Conservation (phyloP, 352 stramenopile species). For the Phytophthora multivora region DNA sequence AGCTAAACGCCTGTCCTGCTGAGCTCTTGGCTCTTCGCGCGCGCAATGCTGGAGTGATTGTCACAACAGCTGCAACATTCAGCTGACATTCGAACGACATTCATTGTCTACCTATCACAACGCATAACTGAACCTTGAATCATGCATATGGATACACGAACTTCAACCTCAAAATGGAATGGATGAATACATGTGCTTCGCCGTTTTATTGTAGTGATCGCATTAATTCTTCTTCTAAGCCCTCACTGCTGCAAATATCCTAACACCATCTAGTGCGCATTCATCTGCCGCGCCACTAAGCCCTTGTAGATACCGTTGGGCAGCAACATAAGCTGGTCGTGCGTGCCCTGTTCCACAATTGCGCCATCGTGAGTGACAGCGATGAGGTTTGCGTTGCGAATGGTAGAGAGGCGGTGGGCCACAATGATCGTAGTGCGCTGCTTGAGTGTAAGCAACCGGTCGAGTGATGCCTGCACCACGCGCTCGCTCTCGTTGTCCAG, state of each 20-base stretch:
- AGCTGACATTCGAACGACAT: conserved; percentile 15
- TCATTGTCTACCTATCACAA: background rate
- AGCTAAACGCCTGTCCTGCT: conserved; percentile 13
- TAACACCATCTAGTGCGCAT: conserved; percentile 21
- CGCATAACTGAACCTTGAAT: conserved; percentile 13
- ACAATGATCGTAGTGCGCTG: conserved; percentile 46
- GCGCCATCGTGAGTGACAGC: conserved; percentile 39
- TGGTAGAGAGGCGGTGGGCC: conserved; percentile 38
- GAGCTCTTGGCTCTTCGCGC: conserved; percentile 9
- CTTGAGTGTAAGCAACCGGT: conserved; percentile 37
- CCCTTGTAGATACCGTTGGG: conserved; percentile 55
- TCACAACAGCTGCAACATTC: conserved; percentile 12
- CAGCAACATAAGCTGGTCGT: conserved; percentile 75
- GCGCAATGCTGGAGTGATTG: conserved; percentile 13
- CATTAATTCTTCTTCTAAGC: no score
- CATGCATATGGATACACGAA: conserved; percentile 16
- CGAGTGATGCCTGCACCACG: conserved; percentile 40
- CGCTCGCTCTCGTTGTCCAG: conserved; percentile 44
- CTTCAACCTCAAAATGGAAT: conserved; percentile 10
- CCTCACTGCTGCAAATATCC: no score
- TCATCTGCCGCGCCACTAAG: conserved; percentile 42
- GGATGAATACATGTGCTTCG: background rate
- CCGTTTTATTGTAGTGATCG: conserved; percentile 7
- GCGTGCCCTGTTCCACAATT: conserved; percentile 42
- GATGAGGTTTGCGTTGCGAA: conserved; percentile 41